These are phyloP conservation scores for Coemansia sp. DNA, from an alignment of 192 early-diverging fungal species.

Conservation along the genomic window DNA sequence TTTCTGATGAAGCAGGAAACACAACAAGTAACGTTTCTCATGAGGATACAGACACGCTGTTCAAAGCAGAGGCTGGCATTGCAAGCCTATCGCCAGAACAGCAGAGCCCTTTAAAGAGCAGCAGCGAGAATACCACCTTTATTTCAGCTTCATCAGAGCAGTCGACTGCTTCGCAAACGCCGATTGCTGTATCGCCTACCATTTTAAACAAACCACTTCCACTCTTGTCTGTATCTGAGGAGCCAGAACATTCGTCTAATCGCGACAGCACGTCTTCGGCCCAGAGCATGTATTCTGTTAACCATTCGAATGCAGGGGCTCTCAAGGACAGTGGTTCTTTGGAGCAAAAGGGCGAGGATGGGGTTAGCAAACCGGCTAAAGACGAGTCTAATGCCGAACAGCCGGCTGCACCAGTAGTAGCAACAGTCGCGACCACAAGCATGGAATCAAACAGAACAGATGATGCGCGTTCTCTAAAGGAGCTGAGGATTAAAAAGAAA, in stretches of 20 bases:
- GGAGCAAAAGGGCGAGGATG: neutral
- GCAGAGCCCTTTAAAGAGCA: neutral
- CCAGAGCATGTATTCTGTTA: conserved; percentile 1
- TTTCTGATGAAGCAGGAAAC: neutral
- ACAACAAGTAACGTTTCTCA: neutral
- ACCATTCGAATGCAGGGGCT: neutral
- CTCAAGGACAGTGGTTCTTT: neutral
- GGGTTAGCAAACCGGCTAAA: neutral
- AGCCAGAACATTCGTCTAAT: conserved; percentile 6
- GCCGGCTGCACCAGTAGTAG: neutral
- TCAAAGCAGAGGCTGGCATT: neutral
- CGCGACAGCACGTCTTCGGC: conserved; percentile 2
- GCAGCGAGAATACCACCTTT: neutral
- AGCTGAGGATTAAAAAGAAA: conserved; percentile 15
- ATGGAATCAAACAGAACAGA: neutral
- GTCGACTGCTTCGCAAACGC: neutral
- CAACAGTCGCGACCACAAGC: neutral
- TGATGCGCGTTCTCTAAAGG: conserved; percentile 2
- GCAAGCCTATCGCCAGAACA: neutral
- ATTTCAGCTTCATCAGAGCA: neutral
- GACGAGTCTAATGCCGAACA: neutral
- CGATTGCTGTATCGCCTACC: conserved; percentile 6
- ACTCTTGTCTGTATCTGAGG: conserved; percentile 5
- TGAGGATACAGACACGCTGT: too few relatives aligned
- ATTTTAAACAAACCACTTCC: conserved; percentile 44